Conservation (phyloP, 192 early-diverging fungal genomes). For the Ramicandelaber brevisporus region DNA sequence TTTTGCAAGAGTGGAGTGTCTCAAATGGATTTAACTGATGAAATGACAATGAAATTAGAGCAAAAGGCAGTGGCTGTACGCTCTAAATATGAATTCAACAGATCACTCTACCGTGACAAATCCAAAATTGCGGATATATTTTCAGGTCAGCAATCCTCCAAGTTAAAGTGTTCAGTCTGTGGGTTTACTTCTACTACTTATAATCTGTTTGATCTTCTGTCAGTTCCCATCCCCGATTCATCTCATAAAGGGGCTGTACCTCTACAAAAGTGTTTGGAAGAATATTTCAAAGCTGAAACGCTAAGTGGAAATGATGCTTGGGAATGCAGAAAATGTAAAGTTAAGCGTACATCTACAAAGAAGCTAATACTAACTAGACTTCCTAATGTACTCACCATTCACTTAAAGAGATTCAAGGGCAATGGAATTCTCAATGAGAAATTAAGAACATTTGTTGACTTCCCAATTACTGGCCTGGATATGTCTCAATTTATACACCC, state of each 20-base stretch:
- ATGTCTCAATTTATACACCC: conserved; percentile 24
- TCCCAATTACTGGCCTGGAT: conserved; percentile 40
- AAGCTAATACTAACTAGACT: conserved; percentile 46
- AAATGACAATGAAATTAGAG: conserved; percentile 18
- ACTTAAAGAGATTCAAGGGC: conserved; percentile 82
- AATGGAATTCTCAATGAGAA: conserved; percentile 85
- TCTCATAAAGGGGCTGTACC: conserved; percentile 16
- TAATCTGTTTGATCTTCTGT: conserved; percentile 72
- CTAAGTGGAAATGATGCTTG: conserved; percentile 80
- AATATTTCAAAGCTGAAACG: conserved; percentile 60
- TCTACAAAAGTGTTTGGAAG: conserved; percentile 60
- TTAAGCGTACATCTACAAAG: conserved; percentile 46
- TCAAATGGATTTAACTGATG: conserved; percentile 12
- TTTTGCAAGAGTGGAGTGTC: conserved; percentile 3
- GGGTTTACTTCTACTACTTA: conserved; percentile 60
- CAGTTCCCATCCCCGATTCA: conserved; percentile 55
- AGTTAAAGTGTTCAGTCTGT: conserved; percentile 44
- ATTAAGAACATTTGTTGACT: conserved; percentile 61
- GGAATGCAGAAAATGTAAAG: conserved; percentile 67
- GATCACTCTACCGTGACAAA: conserved; percentile 29
- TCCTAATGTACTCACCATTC: conserved; percentile 74
- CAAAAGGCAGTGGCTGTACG: no score
- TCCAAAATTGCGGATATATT: conserved; percentile 75
- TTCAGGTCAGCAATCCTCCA: conserved; percentile 53
- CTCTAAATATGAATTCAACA: no score